These are phyloP conservation scores for Quercus suber DNA, from an alignment of 306 rosid species.

Conservation along the genomic window DNA sequence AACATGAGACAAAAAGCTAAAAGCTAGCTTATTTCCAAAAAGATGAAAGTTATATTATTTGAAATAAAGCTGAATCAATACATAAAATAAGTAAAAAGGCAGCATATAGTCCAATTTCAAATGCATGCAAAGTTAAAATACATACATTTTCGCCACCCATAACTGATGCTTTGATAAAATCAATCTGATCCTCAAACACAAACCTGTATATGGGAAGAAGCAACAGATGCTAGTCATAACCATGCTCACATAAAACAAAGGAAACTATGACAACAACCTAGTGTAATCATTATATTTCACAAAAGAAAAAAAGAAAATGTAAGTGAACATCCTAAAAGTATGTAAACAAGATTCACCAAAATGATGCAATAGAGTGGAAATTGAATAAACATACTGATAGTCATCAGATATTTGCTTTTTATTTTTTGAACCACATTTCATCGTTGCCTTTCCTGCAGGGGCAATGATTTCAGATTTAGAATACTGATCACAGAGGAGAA, in stretches of 20 bases:
- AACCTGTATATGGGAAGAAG: constrained; percentile 41
- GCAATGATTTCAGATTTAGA: constrained; percentile 17
- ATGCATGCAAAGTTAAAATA: neutral
- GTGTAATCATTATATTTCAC: constrained; percentile 3
- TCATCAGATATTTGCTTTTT: constrained; percentile 72
- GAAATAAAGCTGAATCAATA: too few relatives aligned
- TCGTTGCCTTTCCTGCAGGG: constrained; percentile 72
- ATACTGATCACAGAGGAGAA: constrained; percentile 7
- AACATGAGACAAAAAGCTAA: too few relatives aligned
- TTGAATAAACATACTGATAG: constrained; percentile 65
- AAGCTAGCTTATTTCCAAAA: too few relatives aligned
- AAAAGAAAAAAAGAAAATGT: neutral
- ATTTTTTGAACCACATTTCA: constrained; percentile 83
- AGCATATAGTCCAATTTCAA: too few relatives aligned
- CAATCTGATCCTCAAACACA: constrained; percentile 97
- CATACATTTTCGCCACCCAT: constrained; percentile 86
- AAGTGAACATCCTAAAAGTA: neutral
- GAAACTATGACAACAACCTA: constrained; percentile 11
- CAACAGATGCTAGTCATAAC: constrained; percentile 17
- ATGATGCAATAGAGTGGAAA: neutral
- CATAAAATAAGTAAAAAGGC: too few relatives aligned
- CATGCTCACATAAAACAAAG: constrained; percentile 9
- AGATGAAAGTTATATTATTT: too few relatives aligned
- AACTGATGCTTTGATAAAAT: constrained; percentile 83
- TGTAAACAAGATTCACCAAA: neutral